A percentile compares a stretch with the other conserved stretches of the same genome.
These are phyloP conservation scores for Salmacisia buchloeana DNA, from an alignment of 1,284 basidiomycete genomes.

Conservation along the genomic window DNA sequence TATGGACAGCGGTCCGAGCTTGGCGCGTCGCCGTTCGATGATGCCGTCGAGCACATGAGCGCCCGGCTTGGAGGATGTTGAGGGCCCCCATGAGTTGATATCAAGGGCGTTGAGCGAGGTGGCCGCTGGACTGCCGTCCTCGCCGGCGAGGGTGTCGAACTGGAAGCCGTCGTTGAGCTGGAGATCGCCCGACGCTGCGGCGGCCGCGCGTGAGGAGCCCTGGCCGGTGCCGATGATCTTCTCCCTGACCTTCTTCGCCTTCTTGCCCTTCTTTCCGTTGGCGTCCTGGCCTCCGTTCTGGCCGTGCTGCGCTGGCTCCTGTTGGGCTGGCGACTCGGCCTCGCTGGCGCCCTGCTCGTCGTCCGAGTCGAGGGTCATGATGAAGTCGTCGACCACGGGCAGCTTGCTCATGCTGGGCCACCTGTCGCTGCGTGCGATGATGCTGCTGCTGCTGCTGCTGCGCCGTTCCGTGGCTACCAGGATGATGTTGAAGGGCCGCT, in stretches of 20 bases:
- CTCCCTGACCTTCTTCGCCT: conserved; percentile 24
- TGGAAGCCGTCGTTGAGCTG: conserved; percentile 32
- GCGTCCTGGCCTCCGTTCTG: too few species aligned
- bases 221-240: conserved; percentile 35
- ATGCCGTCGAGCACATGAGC: conserved; percentile 45
- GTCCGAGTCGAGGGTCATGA: conserved; percentile 49
- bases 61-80: neutral
- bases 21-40: conserved; percentile 41
- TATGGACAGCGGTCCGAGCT: conserved; percentile 6
- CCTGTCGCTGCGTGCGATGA: neutral
- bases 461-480: neutral
- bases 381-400: conserved; percentile 30
- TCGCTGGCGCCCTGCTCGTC: conserved; percentile 27
- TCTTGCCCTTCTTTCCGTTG: neutral
- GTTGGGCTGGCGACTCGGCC: conserved; percentile 16
- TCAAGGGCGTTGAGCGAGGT: conserved; percentile 11
- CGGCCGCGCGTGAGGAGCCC: neutral
- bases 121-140: conserved; percentile 17
- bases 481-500: neutral
- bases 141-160: conserved; percentile 32
- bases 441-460: neutral
- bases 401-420: neutral
- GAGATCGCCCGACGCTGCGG: conserved; percentile 11
- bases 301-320: neutral
- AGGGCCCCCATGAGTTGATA: conserved; percentile 17